Conservation (phyloP, 2,329 filamentous ascomycete species). For the Colletotrichum aenigma region DNA sequence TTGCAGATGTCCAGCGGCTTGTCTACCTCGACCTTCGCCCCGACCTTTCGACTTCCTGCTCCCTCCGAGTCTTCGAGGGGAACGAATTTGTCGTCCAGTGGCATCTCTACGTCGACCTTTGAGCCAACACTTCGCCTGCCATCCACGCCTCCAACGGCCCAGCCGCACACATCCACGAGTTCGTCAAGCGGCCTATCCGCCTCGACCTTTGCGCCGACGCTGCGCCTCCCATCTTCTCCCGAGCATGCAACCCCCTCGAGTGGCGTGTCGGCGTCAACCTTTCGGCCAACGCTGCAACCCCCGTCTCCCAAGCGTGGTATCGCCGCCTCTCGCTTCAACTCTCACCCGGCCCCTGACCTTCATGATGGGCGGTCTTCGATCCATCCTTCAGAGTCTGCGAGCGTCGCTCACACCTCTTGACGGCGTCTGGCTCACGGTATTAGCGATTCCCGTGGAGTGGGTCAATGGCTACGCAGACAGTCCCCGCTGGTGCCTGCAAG, state of each 20-base stretch:
- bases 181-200: not conserved
- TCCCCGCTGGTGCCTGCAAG: not conserved
- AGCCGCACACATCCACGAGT: not conserved
- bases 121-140: not conserved
- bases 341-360: not conserved
- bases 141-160: not conserved
- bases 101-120: not conserved
- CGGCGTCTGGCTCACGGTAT: not conserved
- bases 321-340: not conserved
- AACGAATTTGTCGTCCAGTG: not conserved
- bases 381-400: not conserved
- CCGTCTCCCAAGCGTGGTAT: not conserved
- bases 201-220: not conserved
- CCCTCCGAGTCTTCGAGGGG: not conserved
- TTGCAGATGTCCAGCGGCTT: not conserved
- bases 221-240: not conserved
- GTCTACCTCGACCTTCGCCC: not conserved
- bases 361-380: not conserved
- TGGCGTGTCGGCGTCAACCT: not conserved
- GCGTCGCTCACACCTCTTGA: not conserved
- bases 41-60: not conserved
- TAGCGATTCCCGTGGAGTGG: not conserved
- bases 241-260: not conserved
- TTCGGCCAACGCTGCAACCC: not conserved
- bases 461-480: not conserved